Evolutionary conservation across 2,329 filamentous ascomycete species (phyloP), one percentile per base, ranked within the genome.

Genomic region (Hymenoscyphus occultus): DNA sequence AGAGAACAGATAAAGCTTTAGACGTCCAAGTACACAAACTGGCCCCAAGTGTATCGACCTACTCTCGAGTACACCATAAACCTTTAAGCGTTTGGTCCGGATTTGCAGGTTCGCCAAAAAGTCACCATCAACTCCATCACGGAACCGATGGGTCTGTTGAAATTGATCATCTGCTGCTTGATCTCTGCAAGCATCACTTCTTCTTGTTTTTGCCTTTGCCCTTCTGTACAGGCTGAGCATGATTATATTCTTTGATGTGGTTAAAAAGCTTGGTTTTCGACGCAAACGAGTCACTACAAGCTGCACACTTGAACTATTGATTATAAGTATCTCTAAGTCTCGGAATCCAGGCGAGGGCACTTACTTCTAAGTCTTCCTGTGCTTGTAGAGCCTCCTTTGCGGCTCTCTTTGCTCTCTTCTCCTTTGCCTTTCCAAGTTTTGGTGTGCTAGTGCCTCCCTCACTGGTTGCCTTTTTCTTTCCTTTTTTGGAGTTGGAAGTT

Each of bases 251-350:
- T 70, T 84, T 82, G 61, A 90, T 79, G 76, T 91, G 88, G 66
- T 83, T 78, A 72, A 89, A 89, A 42, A 91, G 73, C 68, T 83
- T 83, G n/a, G 80, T 87, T 68, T 85, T 87, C 0, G 84, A 86
- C 0, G 81, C 68, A 70, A 90, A 91, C 0, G 76, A 77, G 13
- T 80, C 81, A 56, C 81, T 79, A 74, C 89, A 91, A 0, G 78
- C 77, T 1, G 79, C 79, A 74, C 88, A 91, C 65, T 78, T 81
- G 66, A 83, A 80, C 60, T 80, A 74, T 7, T 32, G 28, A 6
- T 59, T 19, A 39, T 69, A 31, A 70, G 62, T 42, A 62, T 59
- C 56, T 28, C 19, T 5, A 14, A 22, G 6, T 28, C 1, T 4
- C 7, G 22, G 5, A 9, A 5, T 22, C 9, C 5, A 22, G 65